Percentiles rank a stretch among this genome's conserved stretches.
Evolutionary conservation across 1,284 basidiomycete species (phyloP).

Genomic region (Porphyrellus sp.): DNA sequence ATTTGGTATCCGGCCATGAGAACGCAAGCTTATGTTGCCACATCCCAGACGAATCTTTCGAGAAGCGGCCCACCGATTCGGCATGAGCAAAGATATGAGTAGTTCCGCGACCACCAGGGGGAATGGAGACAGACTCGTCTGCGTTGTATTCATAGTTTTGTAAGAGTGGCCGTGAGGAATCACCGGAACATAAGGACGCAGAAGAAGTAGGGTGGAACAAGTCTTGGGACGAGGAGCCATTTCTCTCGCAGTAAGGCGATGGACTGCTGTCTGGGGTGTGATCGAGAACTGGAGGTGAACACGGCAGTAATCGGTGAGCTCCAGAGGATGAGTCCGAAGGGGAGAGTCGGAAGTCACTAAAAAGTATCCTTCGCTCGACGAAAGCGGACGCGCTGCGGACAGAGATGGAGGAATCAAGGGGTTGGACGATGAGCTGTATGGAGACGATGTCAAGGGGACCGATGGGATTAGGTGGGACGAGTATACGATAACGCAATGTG

Average conservation of each 20-base stretch:
- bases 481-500: constrained; percentile 47
- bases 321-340: constrained; percentile 24
- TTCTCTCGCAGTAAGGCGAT: constrained; percentile 6
- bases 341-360: constrained; percentile 39
- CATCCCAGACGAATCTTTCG: constrained; percentile 50
- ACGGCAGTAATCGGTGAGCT: constrained; percentile 22
- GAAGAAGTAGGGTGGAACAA: constrained; percentile 27
- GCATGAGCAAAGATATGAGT: constrained; percentile 55
- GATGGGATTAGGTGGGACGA: constrained; percentile 45
- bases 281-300: constrained; percentile 20
- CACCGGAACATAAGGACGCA: constrained; percentile 40
- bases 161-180: constrained; percentile 34
- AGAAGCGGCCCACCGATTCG: constrained; percentile 56
- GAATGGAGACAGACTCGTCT: constrained; percentile 17
- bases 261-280: constrained; percentile 11
- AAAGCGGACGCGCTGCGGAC: constrained; percentile 53
- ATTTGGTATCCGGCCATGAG: constrained; percentile 68
- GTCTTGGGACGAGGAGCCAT: constrained; percentile 30
- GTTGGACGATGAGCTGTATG: constrained; percentile 48
- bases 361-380: constrained; percentile 54
- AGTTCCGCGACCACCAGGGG: constrained; percentile 34
- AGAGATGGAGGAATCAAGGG: constrained; percentile 45
- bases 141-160: constrained; percentile 18
- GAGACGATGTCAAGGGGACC: constrained; percentile 58
- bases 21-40: constrained; percentile 64